Percentiles rank a stretch among this genome's conserved stretches.
Conservation (phyloP, 306 rosid species). For the Erythrophleum fordii region DNA sequence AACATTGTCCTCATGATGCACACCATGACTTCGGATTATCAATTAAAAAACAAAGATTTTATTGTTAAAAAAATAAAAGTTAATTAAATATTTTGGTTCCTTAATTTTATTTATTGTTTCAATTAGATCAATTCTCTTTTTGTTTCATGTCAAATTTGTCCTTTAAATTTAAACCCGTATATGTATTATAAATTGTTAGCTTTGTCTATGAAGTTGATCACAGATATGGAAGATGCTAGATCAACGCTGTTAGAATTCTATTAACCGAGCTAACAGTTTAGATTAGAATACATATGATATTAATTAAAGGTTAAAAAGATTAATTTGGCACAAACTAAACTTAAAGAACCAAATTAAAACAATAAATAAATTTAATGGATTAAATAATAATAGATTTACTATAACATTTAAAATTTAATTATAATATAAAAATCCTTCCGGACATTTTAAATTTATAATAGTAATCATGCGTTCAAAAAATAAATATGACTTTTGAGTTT, state of each 20-base stretch:
- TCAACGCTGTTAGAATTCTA: background rate
- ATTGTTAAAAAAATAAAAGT: background rate
- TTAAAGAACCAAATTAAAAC: background rate
- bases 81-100: background rate
- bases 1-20: conserved; percentile 39
- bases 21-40: conserved; percentile 44
- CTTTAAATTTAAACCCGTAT: background rate
- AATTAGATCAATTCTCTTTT: background rate
- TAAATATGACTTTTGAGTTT: background rate
- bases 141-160: background rate
- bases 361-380: too few species aligned
- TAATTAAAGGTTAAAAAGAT: background rate
- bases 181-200: too few species aligned
- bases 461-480: background rate
- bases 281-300: background rate
- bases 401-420: too few species aligned
- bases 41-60: background rate
- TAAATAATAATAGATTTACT: too few species aligned
- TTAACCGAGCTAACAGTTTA: background rate
- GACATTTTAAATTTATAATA: too few species aligned
- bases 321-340: background rate
- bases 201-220: too few species aligned
- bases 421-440: too few species aligned
- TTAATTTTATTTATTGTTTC: background rate
- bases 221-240: background rate